Percentiles rank a stretch among this genome's conserved stretches.
These are phyloP conservation scores for Gossypium mustelinum DNA, from an alignment of 345 rosid genomes.

Conservation along the genomic window DNA sequence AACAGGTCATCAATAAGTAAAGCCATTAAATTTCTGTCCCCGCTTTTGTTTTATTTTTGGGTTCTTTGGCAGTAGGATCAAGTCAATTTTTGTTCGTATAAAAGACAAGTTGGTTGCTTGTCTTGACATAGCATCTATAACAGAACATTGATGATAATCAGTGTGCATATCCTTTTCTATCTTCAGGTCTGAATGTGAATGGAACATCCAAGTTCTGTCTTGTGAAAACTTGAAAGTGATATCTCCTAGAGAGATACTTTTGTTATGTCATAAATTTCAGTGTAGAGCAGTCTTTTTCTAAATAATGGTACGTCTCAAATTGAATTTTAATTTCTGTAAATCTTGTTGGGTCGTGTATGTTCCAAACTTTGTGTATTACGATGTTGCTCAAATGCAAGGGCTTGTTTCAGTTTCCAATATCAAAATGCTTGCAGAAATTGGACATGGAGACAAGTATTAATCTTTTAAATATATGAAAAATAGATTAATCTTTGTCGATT, in stretches of 20 bases:
- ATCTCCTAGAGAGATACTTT: neutral
- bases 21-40: neutral
- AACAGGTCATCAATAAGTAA: neutral
- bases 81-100: neutral
- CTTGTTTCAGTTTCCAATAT: neutral
- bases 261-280: neutral
- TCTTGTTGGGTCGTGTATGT: too few species aligned
- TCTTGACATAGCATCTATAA: neutral
- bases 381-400: neutral
- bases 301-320: neutral
- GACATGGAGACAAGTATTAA: too few species aligned
- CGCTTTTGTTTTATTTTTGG: neutral
- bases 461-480: too few species aligned
- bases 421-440: too few species aligned
- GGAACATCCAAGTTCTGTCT: neutral
- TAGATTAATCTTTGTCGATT: too few species aligned
- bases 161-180: neutral
- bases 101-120: neutral
- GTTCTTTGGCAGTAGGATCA: neutral
- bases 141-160: neutral
- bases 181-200: neutral
- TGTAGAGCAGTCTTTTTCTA: neutral
- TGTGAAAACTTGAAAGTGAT: neutral
- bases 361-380: too few species aligned
- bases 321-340: neutral